Evolutionary conservation across 257 asterid species (phyloP).

Genomic region (Galeopsis tetrahit): DNA sequence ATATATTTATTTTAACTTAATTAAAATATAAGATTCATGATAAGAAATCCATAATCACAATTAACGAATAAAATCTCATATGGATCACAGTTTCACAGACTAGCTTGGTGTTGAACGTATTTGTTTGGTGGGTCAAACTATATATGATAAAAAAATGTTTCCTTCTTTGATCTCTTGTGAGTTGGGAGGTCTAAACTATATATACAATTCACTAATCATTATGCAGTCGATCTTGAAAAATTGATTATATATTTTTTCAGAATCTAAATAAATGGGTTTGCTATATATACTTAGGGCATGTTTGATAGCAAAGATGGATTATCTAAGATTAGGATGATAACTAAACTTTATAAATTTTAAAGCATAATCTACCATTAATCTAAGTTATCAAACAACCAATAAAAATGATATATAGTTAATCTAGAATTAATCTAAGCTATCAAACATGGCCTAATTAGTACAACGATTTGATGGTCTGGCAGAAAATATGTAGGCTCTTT

Average conservation of each 20-base stretch:
- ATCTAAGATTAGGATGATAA: too few species aligned
- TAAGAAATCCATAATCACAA: slow-evolving; percentile 25
- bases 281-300: too few species aligned
- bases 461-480: too few species aligned
- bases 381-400: too few species aligned
- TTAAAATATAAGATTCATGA: slow-evolving; percentile 2
- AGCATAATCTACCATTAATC: too few species aligned
- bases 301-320: too few species aligned
- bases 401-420: too few species aligned
- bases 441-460: too few species aligned
- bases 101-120: slow-evolving; percentile 10
- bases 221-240: background rate
- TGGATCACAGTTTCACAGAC: slow-evolving; percentile 17
- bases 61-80: slow-evolving; percentile 36
- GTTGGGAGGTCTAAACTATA: slow-evolving; percentile 24
- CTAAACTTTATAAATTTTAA: too few species aligned
- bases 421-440: too few species aligned
- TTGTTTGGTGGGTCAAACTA: slow-evolving; percentile 41
- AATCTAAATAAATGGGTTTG: background rate
- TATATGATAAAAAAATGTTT: background rate
- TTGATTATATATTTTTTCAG: background rate
- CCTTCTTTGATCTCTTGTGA: slow-evolving; percentile 27
- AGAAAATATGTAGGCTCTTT: too few species aligned
- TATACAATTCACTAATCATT: slow-evolving; percentile 17
- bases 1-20: background rate